Conservation (phyloP, 257 asterid species). For the Misopates orontium region DNA sequence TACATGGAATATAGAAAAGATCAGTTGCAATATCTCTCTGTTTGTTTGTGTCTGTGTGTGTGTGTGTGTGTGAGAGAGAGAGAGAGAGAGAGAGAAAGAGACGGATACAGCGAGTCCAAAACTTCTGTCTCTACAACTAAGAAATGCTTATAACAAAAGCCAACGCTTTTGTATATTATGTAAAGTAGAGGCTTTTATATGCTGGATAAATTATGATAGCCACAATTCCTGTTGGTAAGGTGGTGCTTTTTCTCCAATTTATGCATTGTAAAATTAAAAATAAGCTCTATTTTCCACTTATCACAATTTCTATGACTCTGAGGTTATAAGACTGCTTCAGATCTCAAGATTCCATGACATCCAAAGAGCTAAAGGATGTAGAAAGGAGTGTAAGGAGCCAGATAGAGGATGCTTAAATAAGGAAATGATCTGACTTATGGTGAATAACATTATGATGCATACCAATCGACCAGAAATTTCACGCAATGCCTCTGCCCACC, state of each 20-base stretch:
- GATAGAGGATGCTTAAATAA: constrained; percentile 8
- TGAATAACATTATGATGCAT: constrained; percentile 30
- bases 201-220: constrained; percentile 4
- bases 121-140: constrained; percentile 4
- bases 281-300: neutral
- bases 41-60: too few relatives aligned
- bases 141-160: constrained; percentile 5
- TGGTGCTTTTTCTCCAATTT: neutral
- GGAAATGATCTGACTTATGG: constrained; percentile 15
- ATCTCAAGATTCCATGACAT: constrained; percentile 17
- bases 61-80: too few relatives aligned
- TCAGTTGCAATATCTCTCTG: constrained; percentile 1
- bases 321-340: constrained; percentile 8
- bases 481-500: constrained; percentile 99
- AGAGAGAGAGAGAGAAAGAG: too few relatives aligned
- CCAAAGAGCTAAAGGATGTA: constrained; percentile 14
- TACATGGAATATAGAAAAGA: neutral
- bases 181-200: neutral
- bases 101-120: neutral
- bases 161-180: neutral
- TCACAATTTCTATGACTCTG: neutral
- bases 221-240: neutral
- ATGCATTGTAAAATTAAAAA: neutral
- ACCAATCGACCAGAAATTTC: constrained; percentile 99
- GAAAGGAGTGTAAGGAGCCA: constrained; percentile 20